Percentiles rank a stretch among this genome's conserved stretches.
Evolutionary conservation across 2,329 filamentous ascomycete genomes (phyloP).

Genomic region (Tolypocladium tundrense): DNA sequence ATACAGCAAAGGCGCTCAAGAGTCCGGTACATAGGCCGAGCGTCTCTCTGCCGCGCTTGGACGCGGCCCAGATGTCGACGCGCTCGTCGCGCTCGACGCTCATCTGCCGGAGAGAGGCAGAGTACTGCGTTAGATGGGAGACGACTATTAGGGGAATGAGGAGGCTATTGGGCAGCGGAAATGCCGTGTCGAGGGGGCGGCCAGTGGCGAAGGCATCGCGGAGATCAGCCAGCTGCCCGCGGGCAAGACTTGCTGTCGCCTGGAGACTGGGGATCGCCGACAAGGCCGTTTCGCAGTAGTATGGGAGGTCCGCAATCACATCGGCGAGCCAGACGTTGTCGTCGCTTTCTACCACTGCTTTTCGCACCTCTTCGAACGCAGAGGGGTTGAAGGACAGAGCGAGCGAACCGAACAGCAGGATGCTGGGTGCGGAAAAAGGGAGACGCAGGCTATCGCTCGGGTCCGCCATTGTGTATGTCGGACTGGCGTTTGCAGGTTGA

Average conservation of each 20-base stretch:
- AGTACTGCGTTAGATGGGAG: slow-evolving; percentile 24
- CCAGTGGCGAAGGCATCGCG: background rate
- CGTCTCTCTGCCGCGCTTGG: slow-evolving; percentile 1
- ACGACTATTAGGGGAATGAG: slow-evolving; percentile 27
- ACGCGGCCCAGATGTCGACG: background rate
- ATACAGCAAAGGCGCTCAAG: slow-evolving; percentile 25
- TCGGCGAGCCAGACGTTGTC: background rate
- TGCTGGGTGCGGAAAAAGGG: background rate
- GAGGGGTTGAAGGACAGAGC: background rate
- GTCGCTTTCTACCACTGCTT: background rate
- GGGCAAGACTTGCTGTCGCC: background rate
- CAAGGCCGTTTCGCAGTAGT: background rate
- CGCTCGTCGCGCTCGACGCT: background rate
- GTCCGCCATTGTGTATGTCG: background rate
- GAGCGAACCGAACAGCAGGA: slow-evolving; percentile 1
- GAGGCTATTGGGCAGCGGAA: slow-evolving; percentile 18
- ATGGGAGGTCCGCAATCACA: background rate
- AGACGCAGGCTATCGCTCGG: background rate
- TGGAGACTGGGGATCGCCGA: background rate
- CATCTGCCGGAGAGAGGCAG: background rate
- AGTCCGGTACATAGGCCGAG: slow-evolving; percentile 29
- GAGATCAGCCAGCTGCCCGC: background rate
- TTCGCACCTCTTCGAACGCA: background rate
- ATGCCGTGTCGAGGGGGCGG: background rate
- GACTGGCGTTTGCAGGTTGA: background rate